These are phyloP conservation scores for Lipomyces spencermartinsiae DNA, from an alignment of 805 yeast genomes.

Conservation along the genomic window DNA sequence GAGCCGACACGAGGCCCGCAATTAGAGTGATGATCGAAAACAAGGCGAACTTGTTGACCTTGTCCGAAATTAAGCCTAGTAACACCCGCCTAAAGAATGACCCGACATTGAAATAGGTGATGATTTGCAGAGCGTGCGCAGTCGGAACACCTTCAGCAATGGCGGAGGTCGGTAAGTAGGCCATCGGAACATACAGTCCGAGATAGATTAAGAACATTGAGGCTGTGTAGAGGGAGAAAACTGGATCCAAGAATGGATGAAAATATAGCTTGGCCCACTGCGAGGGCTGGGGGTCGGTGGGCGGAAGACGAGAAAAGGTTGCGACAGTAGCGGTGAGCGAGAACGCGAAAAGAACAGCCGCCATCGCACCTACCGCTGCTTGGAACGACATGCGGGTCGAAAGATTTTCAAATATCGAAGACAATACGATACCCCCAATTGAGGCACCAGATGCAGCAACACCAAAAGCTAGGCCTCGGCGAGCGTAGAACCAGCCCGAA, in stretches of 20 bases:
- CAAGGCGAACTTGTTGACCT: conserved; percentile 52
- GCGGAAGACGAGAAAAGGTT: conserved; percentile 41
- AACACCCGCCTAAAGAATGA: conserved; percentile 58
- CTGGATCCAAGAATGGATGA: conserved; percentile 42
- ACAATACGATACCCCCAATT: conserved; percentile 58
- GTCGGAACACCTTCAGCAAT: conserved; percentile 35
- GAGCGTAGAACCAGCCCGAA: conserved; percentile 54
- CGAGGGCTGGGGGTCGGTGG: conserved; percentile 26
- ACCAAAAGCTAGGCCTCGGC: conserved; percentile 55
- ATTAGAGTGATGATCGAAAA: conserved; percentile 43
- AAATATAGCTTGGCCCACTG: conserved; percentile 22
- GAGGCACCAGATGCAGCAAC: conserved; percentile 59
- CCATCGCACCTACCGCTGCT: conserved; percentile 59
- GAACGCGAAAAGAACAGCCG: conserved; percentile 50
- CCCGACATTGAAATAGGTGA: conserved; percentile 47
- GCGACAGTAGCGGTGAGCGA: conserved; percentile 38
- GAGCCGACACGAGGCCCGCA: conserved; percentile 44
- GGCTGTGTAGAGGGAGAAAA: conserved; percentile 39
- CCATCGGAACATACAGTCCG: conserved; percentile 45
- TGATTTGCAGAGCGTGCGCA: conserved; percentile 41
- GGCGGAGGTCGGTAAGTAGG: conserved; percentile 45
- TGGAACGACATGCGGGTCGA: conserved; percentile 49
- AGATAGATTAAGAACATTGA: conserved; percentile 43
- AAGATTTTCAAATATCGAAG: conserved; percentile 47
- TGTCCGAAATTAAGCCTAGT: conserved; percentile 56